Evolutionary conservation across 2,329 filamentous ascomycete species (phyloP).

Genomic region (Fusarium denticulatum): DNA sequence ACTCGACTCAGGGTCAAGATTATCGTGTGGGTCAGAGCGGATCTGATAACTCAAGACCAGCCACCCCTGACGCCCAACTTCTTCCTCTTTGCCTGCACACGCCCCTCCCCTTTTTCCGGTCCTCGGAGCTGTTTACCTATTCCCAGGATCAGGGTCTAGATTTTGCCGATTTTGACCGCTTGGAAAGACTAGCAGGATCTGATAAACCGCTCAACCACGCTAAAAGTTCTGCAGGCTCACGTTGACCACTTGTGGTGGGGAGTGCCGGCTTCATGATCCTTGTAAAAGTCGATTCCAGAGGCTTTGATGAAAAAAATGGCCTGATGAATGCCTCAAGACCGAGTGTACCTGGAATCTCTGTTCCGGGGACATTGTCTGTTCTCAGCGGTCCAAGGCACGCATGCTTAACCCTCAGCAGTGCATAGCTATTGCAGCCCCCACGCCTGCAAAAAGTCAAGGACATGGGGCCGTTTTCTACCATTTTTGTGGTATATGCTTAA

Average conservation of each 20-base stretch:
- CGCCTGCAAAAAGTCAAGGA: not conserved
- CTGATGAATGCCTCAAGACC: not conserved
- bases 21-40: conserved; percentile 32
- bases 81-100: conserved; percentile 3
- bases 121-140: conserved; percentile 9
- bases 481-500: not conserved
- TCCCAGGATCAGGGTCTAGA: not conserved
- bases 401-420: not conserved
- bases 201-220: conserved; percentile 32
- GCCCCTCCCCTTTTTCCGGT: conserved; percentile 16
- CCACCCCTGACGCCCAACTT: conserved; percentile 2
- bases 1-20: conserved; percentile 15
- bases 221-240: not conserved
- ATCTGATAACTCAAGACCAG: conserved; percentile 41
- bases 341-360: not conserved
- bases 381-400: not conserved
- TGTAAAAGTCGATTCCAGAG: not conserved
- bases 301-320: not conserved
- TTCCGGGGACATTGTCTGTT: not conserved
- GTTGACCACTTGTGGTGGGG: not conserved
- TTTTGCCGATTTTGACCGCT: conserved; percentile 14
- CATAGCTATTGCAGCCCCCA: not conserved
- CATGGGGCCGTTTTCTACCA: not conserved
- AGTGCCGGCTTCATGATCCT: not conserved
- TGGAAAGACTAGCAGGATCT: conserved; percentile 17